A percentile compares a stretch with the other conserved stretches of the same genome.
These are phyloP conservation scores for Spathaspora girioi DNA, from an alignment of 805 yeast species.

Conservation along the genomic window DNA sequence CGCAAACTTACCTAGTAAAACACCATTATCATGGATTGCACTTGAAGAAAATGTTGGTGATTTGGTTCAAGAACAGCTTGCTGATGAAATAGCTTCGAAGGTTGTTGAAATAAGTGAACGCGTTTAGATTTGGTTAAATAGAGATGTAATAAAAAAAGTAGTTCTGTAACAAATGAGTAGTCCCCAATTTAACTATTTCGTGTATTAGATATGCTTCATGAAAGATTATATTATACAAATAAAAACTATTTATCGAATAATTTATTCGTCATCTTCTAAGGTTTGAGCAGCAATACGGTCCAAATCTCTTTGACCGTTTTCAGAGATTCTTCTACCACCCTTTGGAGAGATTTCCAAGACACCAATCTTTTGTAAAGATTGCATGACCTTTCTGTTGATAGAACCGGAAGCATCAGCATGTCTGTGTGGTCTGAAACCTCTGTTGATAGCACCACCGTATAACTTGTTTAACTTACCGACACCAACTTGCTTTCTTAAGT, in stretches of 20 bases:
- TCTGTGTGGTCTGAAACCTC: conserved; percentile 98
- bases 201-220: conserved; percentile 2
- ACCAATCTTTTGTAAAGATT: conserved; percentile 97
- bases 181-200: background rate
- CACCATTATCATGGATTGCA: conserved; percentile 54
- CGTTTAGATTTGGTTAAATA: conserved; percentile 1
- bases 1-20: conserved; percentile 45
- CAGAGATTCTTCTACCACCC: conserved; percentile 99
- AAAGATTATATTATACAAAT: conserved; percentile 6
- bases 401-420: conserved; percentile 99
- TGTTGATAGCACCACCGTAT: conserved; percentile 99
- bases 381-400: conserved; percentile 96
- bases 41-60: conserved; percentile 42
- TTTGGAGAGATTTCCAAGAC: conserved; percentile 92
- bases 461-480: conserved; percentile 98
- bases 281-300: conserved; percentile 99
- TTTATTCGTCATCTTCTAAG: conserved; percentile 78
- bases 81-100: conserved; percentile 12
- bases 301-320: conserved; percentile 99
- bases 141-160: background rate
- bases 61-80: conserved; percentile 20
- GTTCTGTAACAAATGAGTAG: too few species aligned
- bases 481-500: conserved; percentile 99
- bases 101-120: conserved; percentile 5
- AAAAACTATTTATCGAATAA: conserved; percentile 6